Conservation (phyloP, 106 monocot genomes). For the Phalaenopsis equestris region DNA sequence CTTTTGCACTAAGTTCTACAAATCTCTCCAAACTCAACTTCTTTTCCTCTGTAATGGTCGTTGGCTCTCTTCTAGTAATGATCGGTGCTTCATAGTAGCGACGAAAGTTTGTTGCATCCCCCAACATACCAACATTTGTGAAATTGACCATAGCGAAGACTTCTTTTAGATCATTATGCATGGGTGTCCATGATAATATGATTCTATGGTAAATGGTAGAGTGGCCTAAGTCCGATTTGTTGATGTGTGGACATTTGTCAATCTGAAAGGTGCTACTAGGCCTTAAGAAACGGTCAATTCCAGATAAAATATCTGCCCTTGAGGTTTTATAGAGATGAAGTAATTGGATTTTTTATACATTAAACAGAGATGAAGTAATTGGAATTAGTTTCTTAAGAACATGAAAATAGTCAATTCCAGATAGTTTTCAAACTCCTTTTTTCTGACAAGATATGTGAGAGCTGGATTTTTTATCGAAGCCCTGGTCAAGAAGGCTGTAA, state of each 20-base stretch:
- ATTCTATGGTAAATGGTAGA: constrained; percentile 81
- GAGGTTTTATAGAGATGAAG: constrained; percentile 92
- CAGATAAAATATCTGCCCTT: constrained; percentile 79
- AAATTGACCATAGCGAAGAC: constrained; percentile 98
- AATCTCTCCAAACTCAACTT: no score
- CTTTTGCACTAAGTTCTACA: no score
- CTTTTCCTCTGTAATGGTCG: no score
- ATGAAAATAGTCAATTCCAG: constrained; percentile 60
- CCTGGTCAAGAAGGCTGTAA: constrained; percentile 81
- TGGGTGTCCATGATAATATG: constrained; percentile 89
- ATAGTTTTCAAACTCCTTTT: constrained; percentile 51
- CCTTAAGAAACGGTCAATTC: constrained; percentile 73
- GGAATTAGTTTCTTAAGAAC: no score
- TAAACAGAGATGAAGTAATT: constrained; percentile 22
- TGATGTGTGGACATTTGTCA: constrained; percentile 94
- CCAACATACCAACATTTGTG: constrained; percentile 93
- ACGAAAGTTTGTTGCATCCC: constrained; percentile 78
- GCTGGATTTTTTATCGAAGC: constrained; percentile 92
- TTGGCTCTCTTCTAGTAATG: no score
- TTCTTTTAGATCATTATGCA: constrained; percentile 98
- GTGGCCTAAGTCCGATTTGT: constrained; percentile 81
- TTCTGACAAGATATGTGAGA: constrained; percentile 95
- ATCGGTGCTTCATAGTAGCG: constrained; percentile 71
- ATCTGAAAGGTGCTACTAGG: constrained; percentile 53
- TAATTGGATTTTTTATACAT: constrained; percentile 54